Conservation (phyloP, 2,329 filamentous ascomycete genomes). For the Penicillium paneum region DNA sequence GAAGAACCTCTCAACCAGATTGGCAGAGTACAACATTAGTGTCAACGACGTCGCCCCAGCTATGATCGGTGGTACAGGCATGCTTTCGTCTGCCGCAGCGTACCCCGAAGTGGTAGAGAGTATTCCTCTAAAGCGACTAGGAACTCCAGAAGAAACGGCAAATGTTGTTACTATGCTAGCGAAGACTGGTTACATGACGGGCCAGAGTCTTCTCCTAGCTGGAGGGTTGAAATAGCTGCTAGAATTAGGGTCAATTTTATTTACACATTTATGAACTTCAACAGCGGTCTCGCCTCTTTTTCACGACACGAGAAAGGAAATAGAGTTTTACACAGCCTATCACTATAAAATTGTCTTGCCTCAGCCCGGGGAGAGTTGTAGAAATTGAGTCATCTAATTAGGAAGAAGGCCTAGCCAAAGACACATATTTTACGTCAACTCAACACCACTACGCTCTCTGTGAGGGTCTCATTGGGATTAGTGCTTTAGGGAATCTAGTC, state of each 20-base stretch:
- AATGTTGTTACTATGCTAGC: conserved; percentile 60
- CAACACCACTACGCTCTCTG: too few species aligned
- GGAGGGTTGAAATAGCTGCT: conserved; percentile 49
- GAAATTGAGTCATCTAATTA: too few species aligned
- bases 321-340: too few species aligned
- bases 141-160: conserved; percentile 58
- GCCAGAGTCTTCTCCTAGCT: conserved; percentile 54
- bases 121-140: conserved; percentile 59
- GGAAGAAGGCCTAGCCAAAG: too few species aligned
- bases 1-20: conserved; percentile 59
- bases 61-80: conserved; percentile 64
- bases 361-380: too few species aligned
- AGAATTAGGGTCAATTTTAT: neutral
- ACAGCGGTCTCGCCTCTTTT: neutral
- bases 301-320: neutral
- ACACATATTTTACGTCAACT: too few species aligned
- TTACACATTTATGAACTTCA: neutral
- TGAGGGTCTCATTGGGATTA: too few species aligned
- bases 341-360: neutral
- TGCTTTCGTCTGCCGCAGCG: conserved; percentile 59
- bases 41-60: conserved; percentile 66
- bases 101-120: conserved; percentile 58
- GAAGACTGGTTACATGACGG: conserved; percentile 59
- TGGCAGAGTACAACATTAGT: conserved; percentile 60
- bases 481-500: too few species aligned